Evolutionary conservation across 306 rosid genomes (phyloP).

Genomic region (Chamaecrista fasciculata): DNA sequence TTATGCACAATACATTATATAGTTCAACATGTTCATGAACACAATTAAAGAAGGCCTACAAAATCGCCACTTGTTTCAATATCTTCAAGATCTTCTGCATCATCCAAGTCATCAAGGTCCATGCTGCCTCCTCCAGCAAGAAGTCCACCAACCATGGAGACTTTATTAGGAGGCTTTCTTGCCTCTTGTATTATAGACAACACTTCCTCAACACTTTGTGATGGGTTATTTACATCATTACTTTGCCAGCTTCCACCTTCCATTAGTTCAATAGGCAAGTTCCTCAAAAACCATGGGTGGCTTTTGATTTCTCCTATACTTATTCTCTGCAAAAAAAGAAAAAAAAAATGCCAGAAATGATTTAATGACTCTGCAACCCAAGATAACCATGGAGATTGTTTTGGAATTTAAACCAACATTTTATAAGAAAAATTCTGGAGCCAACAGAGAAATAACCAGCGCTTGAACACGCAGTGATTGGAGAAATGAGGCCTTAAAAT

Average conservation of each 20-base stretch:
- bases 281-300: constrained; percentile 78
- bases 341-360: constrained; percentile 1
- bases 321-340: constrained; percentile 57
- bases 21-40: constrained; percentile 22
- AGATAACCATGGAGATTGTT: background rate
- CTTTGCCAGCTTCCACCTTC: constrained; percentile 77
- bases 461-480: background rate
- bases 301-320: constrained; percentile 61
- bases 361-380: background rate
- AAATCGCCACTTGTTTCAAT: constrained; percentile 63
- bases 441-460: constrained; percentile 3
- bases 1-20: constrained; percentile 19
- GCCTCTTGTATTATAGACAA: constrained; percentile 70
- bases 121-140: constrained; percentile 53
- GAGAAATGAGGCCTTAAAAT: background rate
- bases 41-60: constrained; percentile 48
- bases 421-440: background rate
- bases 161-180: constrained; percentile 32
- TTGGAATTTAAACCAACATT: background rate
- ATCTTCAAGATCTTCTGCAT: constrained; percentile 60
- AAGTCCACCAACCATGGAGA: constrained; percentile 39
- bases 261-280: constrained; percentile 62
- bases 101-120: constrained; percentile 77
- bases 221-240: constrained; percentile 57
- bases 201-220: constrained; percentile 66